Evolutionary conservation across 2,329 filamentous ascomycete species (phyloP).

Genomic region (Colletotrichum paranaense): DNA sequence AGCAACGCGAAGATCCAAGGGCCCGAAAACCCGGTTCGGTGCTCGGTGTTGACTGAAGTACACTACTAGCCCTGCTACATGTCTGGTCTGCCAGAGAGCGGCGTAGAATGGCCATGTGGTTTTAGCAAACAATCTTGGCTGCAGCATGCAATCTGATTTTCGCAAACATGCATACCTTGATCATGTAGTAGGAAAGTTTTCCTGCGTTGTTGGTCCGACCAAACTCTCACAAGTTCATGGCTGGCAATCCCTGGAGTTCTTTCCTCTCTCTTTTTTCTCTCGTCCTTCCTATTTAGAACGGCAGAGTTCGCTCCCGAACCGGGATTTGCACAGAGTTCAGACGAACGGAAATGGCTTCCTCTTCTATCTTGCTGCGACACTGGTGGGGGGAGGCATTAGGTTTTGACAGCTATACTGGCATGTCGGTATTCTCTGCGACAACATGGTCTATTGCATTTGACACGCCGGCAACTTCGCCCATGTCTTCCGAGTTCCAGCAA

Average conservation of each 20-base stretch:
- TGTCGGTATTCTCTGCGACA: not conserved
- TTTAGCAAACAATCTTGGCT: not conserved
- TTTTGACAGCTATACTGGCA: not conserved
- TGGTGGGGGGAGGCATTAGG: not conserved
- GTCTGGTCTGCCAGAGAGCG: not conserved
- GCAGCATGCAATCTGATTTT: not conserved
- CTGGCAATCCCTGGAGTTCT: not conserved
- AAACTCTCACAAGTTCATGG: not conserved
- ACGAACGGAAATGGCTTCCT: slow-evolving; percentile 2
- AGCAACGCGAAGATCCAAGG: not conserved
- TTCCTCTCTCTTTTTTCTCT: not conserved
- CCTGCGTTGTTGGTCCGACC: too few relatives aligned
- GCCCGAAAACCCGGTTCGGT: not conserved
- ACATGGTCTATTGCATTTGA: not conserved
- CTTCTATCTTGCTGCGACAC: not conserved
- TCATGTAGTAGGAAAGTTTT: not conserved
- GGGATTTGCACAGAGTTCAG: not conserved
- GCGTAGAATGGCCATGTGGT: not conserved
- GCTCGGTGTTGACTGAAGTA: not conserved
- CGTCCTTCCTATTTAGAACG: not conserved
- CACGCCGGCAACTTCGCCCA: not conserved
- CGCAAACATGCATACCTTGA: too few relatives aligned
- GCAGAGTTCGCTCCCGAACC: not conserved
- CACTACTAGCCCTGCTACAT: not conserved
- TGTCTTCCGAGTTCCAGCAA: not conserved